Percentiles rank a stretch among this genome's conserved stretches.
Evolutionary conservation across 2,329 filamentous ascomycete genomes (phyloP).

Genomic region (Coniochaeta sp.): DNA sequence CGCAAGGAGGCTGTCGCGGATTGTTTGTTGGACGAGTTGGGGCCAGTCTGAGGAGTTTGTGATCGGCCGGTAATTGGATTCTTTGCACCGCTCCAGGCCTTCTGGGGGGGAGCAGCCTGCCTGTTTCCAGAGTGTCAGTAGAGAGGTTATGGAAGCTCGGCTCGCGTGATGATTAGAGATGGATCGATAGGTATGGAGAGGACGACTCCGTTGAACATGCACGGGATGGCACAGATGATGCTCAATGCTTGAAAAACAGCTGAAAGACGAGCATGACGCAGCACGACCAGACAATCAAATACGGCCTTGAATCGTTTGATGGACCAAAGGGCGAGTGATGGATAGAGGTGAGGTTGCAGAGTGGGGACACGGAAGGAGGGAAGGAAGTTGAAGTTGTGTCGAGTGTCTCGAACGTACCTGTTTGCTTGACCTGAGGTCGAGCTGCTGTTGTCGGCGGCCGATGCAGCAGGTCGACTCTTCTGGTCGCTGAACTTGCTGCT

Average conservation of each 20-base stretch:
- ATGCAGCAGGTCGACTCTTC: constrained; percentile 13
- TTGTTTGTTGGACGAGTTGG: constrained; percentile 15
- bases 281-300: not conserved
- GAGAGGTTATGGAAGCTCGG: not conserved
- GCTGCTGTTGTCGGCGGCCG: constrained; percentile 3
- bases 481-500: constrained; percentile 23
- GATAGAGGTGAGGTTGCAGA: constrained; percentile 2
- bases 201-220: not conserved
- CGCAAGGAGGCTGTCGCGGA: constrained; percentile 18
- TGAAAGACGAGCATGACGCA: constrained; percentile 3
- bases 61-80: constrained; percentile 21
- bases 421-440: constrained; percentile 15
- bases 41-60: constrained; percentile 13
- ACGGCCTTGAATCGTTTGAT: not conserved
- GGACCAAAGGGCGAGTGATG: not conserved
- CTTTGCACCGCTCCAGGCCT: constrained; percentile 23
- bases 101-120: constrained; percentile 21
- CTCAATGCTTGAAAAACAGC: not conserved
- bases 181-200: not conserved
- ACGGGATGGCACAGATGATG: not conserved
- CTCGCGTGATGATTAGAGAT: not conserved
- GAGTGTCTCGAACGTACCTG: constrained; percentile 21
- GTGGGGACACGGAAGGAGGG: not conserved
- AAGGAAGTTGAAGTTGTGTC: constrained; percentile 12
- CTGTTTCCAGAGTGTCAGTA: constrained; percentile 11